Conservation (phyloP, 768 basidiomycete genomes). For the Russula griseocarnosa region DNA sequence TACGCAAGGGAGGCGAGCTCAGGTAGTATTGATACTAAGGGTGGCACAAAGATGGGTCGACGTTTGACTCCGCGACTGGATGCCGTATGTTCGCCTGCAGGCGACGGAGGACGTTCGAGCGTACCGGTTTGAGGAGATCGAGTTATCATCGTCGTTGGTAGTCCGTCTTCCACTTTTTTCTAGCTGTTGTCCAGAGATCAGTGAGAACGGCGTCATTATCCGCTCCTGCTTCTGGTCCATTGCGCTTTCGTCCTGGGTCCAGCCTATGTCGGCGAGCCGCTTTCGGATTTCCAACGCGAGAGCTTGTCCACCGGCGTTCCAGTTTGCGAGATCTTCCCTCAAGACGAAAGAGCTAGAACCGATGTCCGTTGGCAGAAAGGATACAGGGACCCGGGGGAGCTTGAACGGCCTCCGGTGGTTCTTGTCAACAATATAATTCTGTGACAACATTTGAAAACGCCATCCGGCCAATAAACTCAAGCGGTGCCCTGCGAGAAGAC, state of each 20-base stretch:
- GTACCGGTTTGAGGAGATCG: constrained; percentile 30
- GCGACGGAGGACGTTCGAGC: constrained; percentile 31
- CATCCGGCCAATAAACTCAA: constrained; percentile 57
- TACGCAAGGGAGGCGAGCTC: constrained; percentile 49
- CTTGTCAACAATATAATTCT: constrained; percentile 57
- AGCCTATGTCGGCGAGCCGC: constrained; percentile 69
- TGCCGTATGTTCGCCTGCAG: background rate
- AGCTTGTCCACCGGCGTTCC: constrained; percentile 40
- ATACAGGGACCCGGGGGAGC: constrained; percentile 61
- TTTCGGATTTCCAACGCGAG: constrained; percentile 63
- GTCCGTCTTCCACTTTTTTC: constrained; percentile 45
- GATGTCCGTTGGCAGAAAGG: constrained; percentile 72
- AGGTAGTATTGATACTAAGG: constrained; percentile 53
- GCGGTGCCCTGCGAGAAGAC: constrained; percentile 51
- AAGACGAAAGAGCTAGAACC: constrained; percentile 58
- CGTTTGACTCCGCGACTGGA: constrained; percentile 45
- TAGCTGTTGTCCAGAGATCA: constrained; percentile 55
- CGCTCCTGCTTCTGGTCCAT: constrained; percentile 55
- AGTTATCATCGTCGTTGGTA: constrained; percentile 34
- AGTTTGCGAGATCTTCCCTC: constrained; percentile 49
- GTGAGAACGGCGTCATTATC: constrained; percentile 61
- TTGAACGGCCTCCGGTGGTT: constrained; percentile 63
- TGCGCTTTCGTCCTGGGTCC: constrained; percentile 56
- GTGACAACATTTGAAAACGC: constrained; percentile 65
- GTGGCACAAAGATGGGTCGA: constrained; percentile 61